Evolutionary conservation across 352 stramenopile species (phyloP), one percentile per base, ranked within the genome.

Genomic region (Globisporangium abappressorium): DNA sequence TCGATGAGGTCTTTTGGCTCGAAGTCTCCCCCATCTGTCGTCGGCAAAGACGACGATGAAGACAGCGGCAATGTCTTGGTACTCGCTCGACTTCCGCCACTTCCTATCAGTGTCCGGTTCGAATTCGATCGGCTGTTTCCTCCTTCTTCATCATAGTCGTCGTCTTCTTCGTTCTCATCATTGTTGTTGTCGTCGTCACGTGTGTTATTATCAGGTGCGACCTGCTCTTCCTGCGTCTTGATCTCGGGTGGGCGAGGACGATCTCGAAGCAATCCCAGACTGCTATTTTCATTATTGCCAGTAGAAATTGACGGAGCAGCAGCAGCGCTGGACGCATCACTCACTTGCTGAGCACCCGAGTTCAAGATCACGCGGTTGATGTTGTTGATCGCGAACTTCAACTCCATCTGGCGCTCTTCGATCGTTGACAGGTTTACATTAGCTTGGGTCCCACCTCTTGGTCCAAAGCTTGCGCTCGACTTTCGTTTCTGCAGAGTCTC

Each of bases 361-460:
- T 93, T 93, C 33, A 93, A 66, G 33, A 93, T 93, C 51, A 89
- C 84, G 28, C 82, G 73, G 54, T 92, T 90, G 62, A 93, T 90
- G 68, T 93, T 93, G 66, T 89, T 84, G 59, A 93, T 89, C 28
- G 85, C 83, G 28, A 91, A 93, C 49, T 85, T 76, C 49, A 93
- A 80, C 71, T 93, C 85, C 69, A 81, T 80, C 58, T 91, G 81
- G 1, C 83, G 80, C 64, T 84, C 82, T 6, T 88, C 70, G 0
- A 91, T 73, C 8, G 76, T 72, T 14, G 77, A 73, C 0, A 79
- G 47, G 46, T 64, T 72, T 55, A 71, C 71, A 46, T 62, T 65
- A 18, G 53, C 55, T 36, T 68, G 28, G 5, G 62, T 72, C 0
- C 69, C 58, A 33, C 65, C 68, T 51, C 62, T 72, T 28, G 62